Evolutionary conservation across 2,329 filamentous ascomycete genomes (phyloP), one percentile per base, ranked within the genome.

Genomic region (Aureobasidium sp.): DNA sequence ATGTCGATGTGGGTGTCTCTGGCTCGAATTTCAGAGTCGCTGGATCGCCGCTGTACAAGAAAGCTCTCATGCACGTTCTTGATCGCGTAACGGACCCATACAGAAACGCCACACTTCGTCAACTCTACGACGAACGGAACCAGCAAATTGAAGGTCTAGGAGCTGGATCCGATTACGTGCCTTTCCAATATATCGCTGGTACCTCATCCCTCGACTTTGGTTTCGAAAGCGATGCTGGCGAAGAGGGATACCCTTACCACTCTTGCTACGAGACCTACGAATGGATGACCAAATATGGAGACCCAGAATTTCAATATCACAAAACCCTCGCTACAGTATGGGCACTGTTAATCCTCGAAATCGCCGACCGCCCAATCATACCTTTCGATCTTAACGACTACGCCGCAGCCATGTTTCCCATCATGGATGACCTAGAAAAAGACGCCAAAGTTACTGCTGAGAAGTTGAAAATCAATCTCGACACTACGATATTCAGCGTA

Each of bases 101-200:
- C 56, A 83, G 84, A 50, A 96, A 97, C 73, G 84, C 86, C 59
- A 93, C 93, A 0, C 80, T 98, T 11, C 88, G 88, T 54, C 84
- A 92, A 27, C 82, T 95, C 3, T 98, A 95, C 94, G 88, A 93
- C n/a, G 81, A 85, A 23, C 82, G 86, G 2, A 81, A 86, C 18
- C 84, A 80, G 27, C 81, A 86, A 36, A 82, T 98, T 0, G 89
- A 90, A 53, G 88, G 89, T 2, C 84, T 97, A 0, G 93, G 91
- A 16, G 90, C 90, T 6, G 90, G 87, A 13, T 92, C 93, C 70
- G 96, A 98, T 78, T 96, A 93, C 72, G 92, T 94, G 3, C 90
- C 94, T 2, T 99, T 98, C 78, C 95, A 97, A 78, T 89, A 95
- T 75, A 93, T 98, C 59, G 94, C 93, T 0, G 96, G 96, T 61